Evolutionary conservation across 805 yeast genomes (phyloP).

Genomic region (Sugiyamaella chiloensis): DNA sequence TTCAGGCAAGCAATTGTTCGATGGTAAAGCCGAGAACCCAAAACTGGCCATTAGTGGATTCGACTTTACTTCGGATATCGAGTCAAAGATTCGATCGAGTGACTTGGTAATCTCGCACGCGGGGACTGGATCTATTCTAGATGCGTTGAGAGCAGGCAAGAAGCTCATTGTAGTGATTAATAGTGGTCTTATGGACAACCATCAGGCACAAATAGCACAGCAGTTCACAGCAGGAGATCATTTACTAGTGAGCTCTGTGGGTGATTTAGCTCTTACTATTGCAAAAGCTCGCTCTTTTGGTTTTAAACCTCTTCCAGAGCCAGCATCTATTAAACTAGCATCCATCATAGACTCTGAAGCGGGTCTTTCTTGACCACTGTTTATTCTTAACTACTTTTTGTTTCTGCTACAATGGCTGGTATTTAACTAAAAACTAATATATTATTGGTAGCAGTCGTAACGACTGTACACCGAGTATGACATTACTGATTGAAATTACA

Average conservation of each 20-base stretch:
- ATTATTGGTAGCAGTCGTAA: too few species aligned
- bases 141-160: constrained; percentile 56
- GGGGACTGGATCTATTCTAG: constrained; percentile 87
- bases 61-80: constrained; percentile 43
- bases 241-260: constrained; percentile 10
- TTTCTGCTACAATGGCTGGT: too few species aligned
- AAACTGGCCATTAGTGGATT: constrained; percentile 41
- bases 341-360: constrained; percentile 21
- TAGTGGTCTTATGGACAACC: constrained; percentile 75
- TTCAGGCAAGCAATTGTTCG: constrained; percentile 8
- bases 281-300: constrained; percentile 1
- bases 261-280: constrained; percentile 4
- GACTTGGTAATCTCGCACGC: constrained; percentile 83
- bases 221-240: constrained; percentile 38
- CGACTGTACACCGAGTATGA: too few species aligned
- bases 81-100: constrained; percentile 41
- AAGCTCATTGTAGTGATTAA: constrained; percentile 71
- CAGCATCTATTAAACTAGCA: constrained; percentile 18
- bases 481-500: too few species aligned
- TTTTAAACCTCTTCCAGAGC: constrained; percentile 19
- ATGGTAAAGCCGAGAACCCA: constrained; percentile 6
- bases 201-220: constrained; percentile 74
- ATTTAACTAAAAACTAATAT: too few species aligned
- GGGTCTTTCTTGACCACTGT: too few species aligned
- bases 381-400: too few species aligned